phyloP scores from a whole-genome alignment of 768 basidiomycete genomes.

The Lactarius trivialis region DNA sequence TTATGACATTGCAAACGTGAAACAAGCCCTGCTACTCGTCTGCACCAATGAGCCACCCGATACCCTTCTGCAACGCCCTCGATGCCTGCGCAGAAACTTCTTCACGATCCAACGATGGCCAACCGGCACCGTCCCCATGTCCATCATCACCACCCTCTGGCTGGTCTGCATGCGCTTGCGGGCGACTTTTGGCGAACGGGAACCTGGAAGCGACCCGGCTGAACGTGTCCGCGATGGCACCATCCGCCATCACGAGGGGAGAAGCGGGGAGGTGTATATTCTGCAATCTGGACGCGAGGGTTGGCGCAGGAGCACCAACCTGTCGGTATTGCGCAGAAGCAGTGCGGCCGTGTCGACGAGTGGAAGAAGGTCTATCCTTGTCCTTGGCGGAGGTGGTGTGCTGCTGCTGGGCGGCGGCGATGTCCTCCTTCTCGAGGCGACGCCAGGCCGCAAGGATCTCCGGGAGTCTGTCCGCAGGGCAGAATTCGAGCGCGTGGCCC shows the following conservation, averaged over 20 bases:
- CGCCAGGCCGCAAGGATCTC: slow-evolving; percentile 78
- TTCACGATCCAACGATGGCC: slow-evolving; percentile 38
- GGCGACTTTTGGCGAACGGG: slow-evolving; percentile 12
- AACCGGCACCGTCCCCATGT: slow-evolving; percentile 31
- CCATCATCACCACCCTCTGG: slow-evolving; percentile 32
- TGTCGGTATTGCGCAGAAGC: slow-evolving; percentile 9
- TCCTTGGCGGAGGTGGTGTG: slow-evolving; percentile 41
- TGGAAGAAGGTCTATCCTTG: background rate
- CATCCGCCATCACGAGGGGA: slow-evolving; percentile 65
- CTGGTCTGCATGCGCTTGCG: slow-evolving; percentile 55
- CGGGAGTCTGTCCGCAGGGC: slow-evolving; percentile 71
- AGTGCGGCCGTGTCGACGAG: slow-evolving; percentile 23
- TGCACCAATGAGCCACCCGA: slow-evolving; percentile 93
- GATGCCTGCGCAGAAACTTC: slow-evolving; percentile 72
- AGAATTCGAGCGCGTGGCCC: slow-evolving; percentile 78
- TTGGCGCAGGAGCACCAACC: slow-evolving; percentile 24
- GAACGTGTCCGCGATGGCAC: slow-evolving; percentile 75
- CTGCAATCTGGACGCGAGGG: slow-evolving; percentile 56
- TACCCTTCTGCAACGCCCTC: slow-evolving; percentile 77
- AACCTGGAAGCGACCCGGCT: slow-evolving; percentile 42
- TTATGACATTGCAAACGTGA: slow-evolving; percentile 22
- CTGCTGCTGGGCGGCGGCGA: slow-evolving; percentile 29
- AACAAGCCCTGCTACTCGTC: slow-evolving; percentile 41
- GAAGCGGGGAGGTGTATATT: slow-evolving; percentile 65
- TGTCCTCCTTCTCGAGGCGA: slow-evolving; percentile 60